Base-by-base conservation (phyloP, 805 yeast genomes). In the Groenewaldozyma salmanticensis region DNA sequence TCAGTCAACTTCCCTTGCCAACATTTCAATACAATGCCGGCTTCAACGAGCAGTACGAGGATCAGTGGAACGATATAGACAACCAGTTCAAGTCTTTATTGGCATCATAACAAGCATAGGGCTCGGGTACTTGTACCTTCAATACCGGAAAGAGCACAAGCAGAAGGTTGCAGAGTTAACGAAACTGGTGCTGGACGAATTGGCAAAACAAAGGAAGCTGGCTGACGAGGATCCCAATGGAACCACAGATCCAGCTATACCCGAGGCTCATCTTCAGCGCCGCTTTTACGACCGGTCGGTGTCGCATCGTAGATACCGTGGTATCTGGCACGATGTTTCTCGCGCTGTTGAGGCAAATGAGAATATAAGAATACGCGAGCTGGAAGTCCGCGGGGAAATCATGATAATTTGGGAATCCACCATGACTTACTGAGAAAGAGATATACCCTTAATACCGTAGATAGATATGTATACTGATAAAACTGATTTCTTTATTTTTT, bases 391-490 rank as follows among this genome's bases (percentile, higher is more conserved):
- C 53, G 96, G 96, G 15, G 96, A 87, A 50, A 82, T 87, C 45
- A 75, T 82, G 71, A 77, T 77, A 54, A 84, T 84, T 27, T 83
- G 94, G 85, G 86, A 85, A 55, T 87, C 95, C 95, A 35, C 43
- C 3, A 51, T 51, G 5, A 31, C 33, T 15, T n/a, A 31, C 16
- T 31, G 33, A 31, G 29, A n/a, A n/a, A n/a, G n/a, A n/a, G n/a
- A n/a, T n/a, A n/a, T n/a, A n/a, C n/a, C n/a, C n/a, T n/a, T n/a
- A n/a, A n/a, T n/a, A n/a, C n/a, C n/a, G n/a, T n/a, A n/a, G n/a
- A n/a, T n/a, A n/a, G n/a, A n/a, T n/a, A n/a, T n/a, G n/a, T n/a
- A n/a, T n/a, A n/a, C n/a, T n/a, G n/a, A n/a, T n/a, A n/a, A n/a
- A n/a, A n/a, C n/a, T n/a, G n/a, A n/a, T n/a, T n/a, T n/a, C n/a